phyloP scores from a whole-genome alignment of 257 asterid genomes.

The Handroanthus guayacan region DNA sequence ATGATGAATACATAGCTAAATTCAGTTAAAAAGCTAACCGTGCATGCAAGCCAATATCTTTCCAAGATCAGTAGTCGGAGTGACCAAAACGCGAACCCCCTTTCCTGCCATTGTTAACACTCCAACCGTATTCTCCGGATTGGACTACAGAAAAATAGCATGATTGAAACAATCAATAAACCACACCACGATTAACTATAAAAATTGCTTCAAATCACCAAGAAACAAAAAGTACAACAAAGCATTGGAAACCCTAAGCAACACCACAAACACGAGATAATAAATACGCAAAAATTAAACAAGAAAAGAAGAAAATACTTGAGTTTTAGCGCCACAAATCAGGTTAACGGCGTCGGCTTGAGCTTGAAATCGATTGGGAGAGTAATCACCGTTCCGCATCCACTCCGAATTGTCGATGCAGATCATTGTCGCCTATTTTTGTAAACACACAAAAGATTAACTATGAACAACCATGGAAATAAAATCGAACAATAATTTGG shows the following conservation, averaged over 20 bases:
- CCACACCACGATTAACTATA: background rate
- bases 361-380: conserved; percentile 85
- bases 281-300: background rate
- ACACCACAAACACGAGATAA: background rate
- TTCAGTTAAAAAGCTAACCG: conserved; percentile 52
- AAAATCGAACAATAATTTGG: conserved; percentile 18
- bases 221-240: background rate
- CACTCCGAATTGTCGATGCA: conserved; percentile 97
- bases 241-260: conserved; percentile 31
- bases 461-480: background rate
- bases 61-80: conserved; percentile 97
- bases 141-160: conserved; percentile 54
- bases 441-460: conserved; percentile 11
- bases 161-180: conserved; percentile 6
- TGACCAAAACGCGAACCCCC: conserved; percentile 92
- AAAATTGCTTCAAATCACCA: conserved; percentile 4
- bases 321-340: conserved; percentile 97
- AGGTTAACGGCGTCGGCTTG: conserved; percentile 92
- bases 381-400: conserved; percentile 97
- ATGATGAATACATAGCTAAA: too few relatives aligned
- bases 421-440: conserved; percentile 85
- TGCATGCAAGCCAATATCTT: conserved; percentile 98
- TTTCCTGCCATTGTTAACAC: conserved; percentile 95
- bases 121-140: conserved; percentile 98
- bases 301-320: conserved; percentile 60